Evolutionary conservation across 2,329 filamentous ascomycete species (phyloP).

Genomic region (Tolypocladium tundrense): DNA sequence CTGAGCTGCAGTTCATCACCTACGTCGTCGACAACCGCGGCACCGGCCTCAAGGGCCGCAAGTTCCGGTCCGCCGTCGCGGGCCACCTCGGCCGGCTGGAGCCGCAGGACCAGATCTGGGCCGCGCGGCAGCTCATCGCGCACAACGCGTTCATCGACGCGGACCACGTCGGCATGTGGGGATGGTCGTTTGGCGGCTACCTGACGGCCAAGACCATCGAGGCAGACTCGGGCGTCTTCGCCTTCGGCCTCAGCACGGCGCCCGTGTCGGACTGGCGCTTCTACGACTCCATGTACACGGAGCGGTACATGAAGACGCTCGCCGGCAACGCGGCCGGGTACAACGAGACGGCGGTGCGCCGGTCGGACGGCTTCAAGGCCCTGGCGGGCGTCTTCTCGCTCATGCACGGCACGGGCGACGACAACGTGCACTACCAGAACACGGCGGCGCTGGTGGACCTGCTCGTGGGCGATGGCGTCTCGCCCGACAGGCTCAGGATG

Average conservation of each 20-base stretch:
- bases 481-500: constrained; percentile 51
- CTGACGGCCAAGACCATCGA: constrained; percentile 58
- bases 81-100: constrained; percentile 53
- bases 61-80: constrained; percentile 48
- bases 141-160: constrained; percentile 44
- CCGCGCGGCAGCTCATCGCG: constrained; percentile 43
- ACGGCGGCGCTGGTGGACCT: constrained; percentile 50
- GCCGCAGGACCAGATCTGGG: constrained; percentile 57
- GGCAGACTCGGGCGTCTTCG: constrained; percentile 48
- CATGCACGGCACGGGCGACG: constrained; percentile 57
- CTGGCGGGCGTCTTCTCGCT: constrained; percentile 50
- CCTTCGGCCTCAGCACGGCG: constrained; percentile 52
- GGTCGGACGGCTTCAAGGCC: constrained; percentile 50
- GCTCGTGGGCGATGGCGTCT: constrained; percentile 47
- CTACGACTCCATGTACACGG: constrained; percentile 63
- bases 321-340: constrained; percentile 49
- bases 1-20: constrained; percentile 57
- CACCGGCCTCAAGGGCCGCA: constrained; percentile 53
- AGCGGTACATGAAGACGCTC: constrained; percentile 61
- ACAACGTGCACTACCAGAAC: constrained; percentile 65
- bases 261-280: constrained; percentile 61
- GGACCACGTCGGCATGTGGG: constrained; percentile 54
- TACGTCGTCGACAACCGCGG: constrained; percentile 60
- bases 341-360: constrained; percentile 47
- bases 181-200: constrained; percentile 61